Base-by-base conservation (phyloP, 768 basidiomycete species). In the Boletus subcaerulescens region DNA sequence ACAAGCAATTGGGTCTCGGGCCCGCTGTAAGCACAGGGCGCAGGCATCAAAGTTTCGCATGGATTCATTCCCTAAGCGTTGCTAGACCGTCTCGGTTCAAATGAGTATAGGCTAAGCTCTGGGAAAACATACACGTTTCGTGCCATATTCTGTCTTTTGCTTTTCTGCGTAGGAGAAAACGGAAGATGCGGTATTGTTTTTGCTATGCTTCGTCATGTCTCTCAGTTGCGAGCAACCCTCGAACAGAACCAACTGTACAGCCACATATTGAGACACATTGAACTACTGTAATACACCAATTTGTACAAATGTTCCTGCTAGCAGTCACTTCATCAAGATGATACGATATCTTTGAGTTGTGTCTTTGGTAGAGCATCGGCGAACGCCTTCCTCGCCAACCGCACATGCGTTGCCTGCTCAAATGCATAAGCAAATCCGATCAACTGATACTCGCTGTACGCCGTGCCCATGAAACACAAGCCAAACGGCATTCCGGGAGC, bases 41-140 rank as follows among this genome's bases (percentile, higher is more conserved):
- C 97, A 98, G 1, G 92, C 86, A 70, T 97, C 92, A 69, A 97
- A 94, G 48, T 82, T 82, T 38, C 93, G 85, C 89, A 95, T 92
- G 12, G 89, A 93, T 70, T 97, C 94, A 67, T 91, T 89, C 35
- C 93, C 94, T 66, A 71, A 38, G 44, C 67, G 69, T 72, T 71
- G 71, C 69, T 71, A 56, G 45, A 52, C 33, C 33, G 14, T 47
- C 42, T 61, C 50, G 52, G 52, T 36, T 54, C 20, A 38, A 35
- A 52, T 55, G 38, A 45, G 22, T 54, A 18, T 31, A 43, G 4
- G 13, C 42, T 11, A 11, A 45, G 5, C 10, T 20, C 29, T 11
- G 15, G 2, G 5, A 39, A 43, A 13, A 73, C 80, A 54, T 65
- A 89, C 87, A 53, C 79, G 79, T 73, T 85, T 91, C 2, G 89